These are phyloP conservation scores for Aspergillus unguis DNA, from an alignment of 2,329 filamentous ascomycete genomes.

Conservation along the genomic window DNA sequence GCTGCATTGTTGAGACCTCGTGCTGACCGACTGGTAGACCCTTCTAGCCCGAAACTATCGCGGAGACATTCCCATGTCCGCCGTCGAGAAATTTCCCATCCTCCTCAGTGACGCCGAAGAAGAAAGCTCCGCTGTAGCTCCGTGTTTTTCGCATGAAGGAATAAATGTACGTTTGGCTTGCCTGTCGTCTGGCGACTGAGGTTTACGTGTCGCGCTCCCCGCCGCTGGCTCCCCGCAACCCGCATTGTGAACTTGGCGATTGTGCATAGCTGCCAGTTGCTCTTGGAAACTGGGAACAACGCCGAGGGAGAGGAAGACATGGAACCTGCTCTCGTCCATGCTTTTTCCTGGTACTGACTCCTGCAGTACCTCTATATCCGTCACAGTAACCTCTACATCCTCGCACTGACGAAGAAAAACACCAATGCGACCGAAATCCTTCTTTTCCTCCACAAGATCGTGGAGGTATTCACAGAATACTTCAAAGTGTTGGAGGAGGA, in stretches of 20 bases:
- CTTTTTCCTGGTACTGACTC: background rate
- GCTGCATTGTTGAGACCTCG: slow-evolving; percentile 3
- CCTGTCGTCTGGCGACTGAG: slow-evolving; percentile 2
- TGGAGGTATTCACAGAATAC: slow-evolving; percentile 99
- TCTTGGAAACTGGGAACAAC: no score
- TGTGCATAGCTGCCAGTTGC: background rate
- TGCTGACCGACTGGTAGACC: slow-evolving; percentile 59
- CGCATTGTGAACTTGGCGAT: background rate
- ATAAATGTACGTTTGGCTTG: slow-evolving; percentile 71
- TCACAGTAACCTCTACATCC: slow-evolving; percentile 98
- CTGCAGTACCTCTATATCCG: slow-evolving; percentile 93
- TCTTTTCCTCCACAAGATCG: slow-evolving; percentile 94
- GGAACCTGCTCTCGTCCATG: background rate
- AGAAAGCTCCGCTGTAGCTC: slow-evolving; percentile 94
- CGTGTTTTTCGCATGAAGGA: slow-evolving; percentile 96
- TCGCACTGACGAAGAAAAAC: slow-evolving; percentile 96
- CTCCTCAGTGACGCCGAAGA: slow-evolving; percentile 98
- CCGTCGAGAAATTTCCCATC: slow-evolving; percentile 95
- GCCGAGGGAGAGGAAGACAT: background rate
- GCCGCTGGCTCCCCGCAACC: slow-evolving; percentile 19
- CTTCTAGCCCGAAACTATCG: slow-evolving; percentile 97
- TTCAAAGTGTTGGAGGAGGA: slow-evolving; percentile 99
- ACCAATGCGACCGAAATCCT: slow-evolving; percentile 98
- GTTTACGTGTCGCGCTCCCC: slow-evolving; percentile 4
- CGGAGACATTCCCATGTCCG: slow-evolving; percentile 98